Conservation (phyloP, 805 yeast genomes). For the Groenewaldozyma tartarivorans region DNA sequence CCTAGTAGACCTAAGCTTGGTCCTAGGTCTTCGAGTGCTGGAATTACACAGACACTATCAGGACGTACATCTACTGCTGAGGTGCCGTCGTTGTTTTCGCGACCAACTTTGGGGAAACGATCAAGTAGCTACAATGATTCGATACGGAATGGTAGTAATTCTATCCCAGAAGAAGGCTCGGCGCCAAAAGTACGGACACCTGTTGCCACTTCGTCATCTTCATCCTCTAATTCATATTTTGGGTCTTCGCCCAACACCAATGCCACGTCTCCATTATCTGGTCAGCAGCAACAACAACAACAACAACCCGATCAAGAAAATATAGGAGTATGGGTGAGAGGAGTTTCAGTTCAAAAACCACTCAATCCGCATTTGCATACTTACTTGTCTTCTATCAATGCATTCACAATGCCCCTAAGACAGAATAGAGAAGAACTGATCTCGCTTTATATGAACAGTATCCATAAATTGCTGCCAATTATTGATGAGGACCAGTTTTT, state of each 20-base stretch:
- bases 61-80: not conserved
- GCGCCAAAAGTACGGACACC: not conserved
- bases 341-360: conserved; percentile 20
- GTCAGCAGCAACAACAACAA: not conserved
- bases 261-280: not conserved
- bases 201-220: not conserved
- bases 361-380: conserved; percentile 25
- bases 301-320: conserved; percentile 14
- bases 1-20: conserved; percentile 9
- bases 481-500: conserved; percentile 33
- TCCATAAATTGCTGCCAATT: conserved; percentile 35
- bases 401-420: conserved; percentile 30
- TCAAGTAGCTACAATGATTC: not conserved
- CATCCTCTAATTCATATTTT: not conserved
- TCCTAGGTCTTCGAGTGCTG: conserved; percentile 9
- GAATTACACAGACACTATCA: not conserved
- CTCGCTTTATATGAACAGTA: conserved; percentile 31
- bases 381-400: conserved; percentile 29
- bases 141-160: not conserved
- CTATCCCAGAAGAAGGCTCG: not conserved
- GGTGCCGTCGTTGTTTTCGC: not conserved
- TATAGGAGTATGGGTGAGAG: conserved; percentile 29
- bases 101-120: not conserved
- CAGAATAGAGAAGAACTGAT: conserved; percentile 28
- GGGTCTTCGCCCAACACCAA: not conserved